Evolutionary conservation across 768 basidiomycete species (phyloP).

Genomic region (Auriscalpium orientale): DNA sequence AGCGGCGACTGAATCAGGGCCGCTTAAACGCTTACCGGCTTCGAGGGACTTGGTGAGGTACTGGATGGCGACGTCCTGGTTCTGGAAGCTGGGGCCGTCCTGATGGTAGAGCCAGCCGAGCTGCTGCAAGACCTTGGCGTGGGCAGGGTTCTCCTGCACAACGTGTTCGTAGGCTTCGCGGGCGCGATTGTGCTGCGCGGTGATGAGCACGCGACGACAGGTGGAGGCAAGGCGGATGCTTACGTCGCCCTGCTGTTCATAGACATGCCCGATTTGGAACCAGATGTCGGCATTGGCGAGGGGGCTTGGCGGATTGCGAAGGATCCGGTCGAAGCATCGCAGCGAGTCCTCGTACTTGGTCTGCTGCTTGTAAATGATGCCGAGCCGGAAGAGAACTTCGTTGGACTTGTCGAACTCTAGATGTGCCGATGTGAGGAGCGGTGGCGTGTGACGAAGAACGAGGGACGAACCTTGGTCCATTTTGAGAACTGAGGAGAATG

Average conservation of each 20-base stretch:
- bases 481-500: conserved; percentile 89
- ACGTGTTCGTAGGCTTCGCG: conserved; percentile 97
- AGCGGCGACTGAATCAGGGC: not conserved
- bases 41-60: conserved; percentile 94
- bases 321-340: conserved; percentile 91
- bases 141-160: conserved; percentile 83
- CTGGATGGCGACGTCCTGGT: conserved; percentile 89
- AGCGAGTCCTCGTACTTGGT: conserved; percentile 86
- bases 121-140: conserved; percentile 96
- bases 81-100: conserved; percentile 89
- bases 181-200: conserved; percentile 69
- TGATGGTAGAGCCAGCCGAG: conserved; percentile 98
- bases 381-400: conserved; percentile 95
- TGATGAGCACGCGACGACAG: conserved; percentile 11
- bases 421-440: not conserved
- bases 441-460: conserved; percentile 12
- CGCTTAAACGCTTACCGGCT: conserved; percentile 54
- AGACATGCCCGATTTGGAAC: conserved; percentile 99
- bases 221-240: conserved; percentile 19
- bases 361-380: conserved; percentile 99
- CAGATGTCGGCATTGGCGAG: conserved; percentile 97
- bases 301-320: conserved; percentile 91
- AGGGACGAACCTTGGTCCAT: conserved; percentile 83
- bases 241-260: conserved; percentile 95
- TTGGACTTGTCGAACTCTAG: conserved; percentile 97